Base-by-base conservation (phyloP, 495 filamentous ascomycete species). In the Daldinia childiae region DNA sequence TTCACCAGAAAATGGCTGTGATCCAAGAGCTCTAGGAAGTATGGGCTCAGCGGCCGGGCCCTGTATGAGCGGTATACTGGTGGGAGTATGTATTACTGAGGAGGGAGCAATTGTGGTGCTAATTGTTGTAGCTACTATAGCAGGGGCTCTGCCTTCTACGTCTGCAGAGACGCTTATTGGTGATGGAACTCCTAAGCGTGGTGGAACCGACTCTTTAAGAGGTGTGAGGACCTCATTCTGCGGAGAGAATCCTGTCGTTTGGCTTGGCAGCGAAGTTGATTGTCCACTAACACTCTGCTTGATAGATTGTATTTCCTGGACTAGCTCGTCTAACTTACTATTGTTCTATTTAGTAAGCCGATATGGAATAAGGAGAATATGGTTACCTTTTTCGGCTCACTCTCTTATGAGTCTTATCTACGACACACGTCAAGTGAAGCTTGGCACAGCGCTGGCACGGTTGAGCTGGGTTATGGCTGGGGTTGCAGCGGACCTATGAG, bases 321-420 rank as follows among this genome's bases (percentile, higher is more conserved):
- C 81, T 5, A 84, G 71, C 51, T 84, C 79, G 36, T 84, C 82
- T 12, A 84, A 62, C 58, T 84, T 83, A 69, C 82, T 82, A 64
- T 59, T 19, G 27, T 51, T 52, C 19, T 27, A 15, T 58, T 70
- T 26, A 57, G 30, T 19, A 56, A 76, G 69, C 55, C 2, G 56
- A 21, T 21, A 14, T 57, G 29, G 21, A 39, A 21, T 19, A 64
- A 24, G 30, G 12, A 50, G 30, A 58, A 19, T 11, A 14, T 14
- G 24, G 17, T 32, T 71, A 82, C 80, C 81, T 83, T 69, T 78
- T 74, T 32, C 80, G 75, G 12, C 79, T 81, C 34, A 82, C 74
- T 27, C 82, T 76, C 71, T 83, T 84, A 58, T 84, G 80, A 67
- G 78, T 78, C 64, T 80, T 83, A 41, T 84, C 81, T 27, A 84